phyloP scores from a whole-genome alignment of 257 asterid genomes.

The Plantago elongata region DNA sequence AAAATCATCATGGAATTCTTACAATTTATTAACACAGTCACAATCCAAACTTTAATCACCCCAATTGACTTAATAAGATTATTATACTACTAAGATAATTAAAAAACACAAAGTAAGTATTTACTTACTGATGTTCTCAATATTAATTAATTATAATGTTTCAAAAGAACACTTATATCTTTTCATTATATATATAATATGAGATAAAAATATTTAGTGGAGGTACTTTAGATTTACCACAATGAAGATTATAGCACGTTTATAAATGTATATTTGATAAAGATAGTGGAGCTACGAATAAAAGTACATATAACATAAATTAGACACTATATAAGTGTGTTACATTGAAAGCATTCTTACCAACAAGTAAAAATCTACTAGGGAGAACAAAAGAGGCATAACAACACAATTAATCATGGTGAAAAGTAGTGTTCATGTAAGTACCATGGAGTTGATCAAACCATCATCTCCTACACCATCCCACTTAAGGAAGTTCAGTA shows the following conservation, averaged over 20 bases:
- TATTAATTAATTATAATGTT: too few species aligned
- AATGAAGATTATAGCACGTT: constrained; percentile 11
- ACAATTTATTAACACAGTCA: too few species aligned
- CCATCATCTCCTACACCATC: constrained; percentile 43
- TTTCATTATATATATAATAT: too few species aligned
- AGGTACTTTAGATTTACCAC: constrained; percentile 3
- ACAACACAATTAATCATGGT: background rate
- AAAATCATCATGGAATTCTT: background rate
- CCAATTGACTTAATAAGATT: constrained; percentile 3
- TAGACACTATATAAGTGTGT: constrained; percentile 6
- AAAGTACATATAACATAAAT: too few species aligned
- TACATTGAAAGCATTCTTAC: background rate
- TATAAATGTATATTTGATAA: background rate
- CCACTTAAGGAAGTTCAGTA: constrained; percentile 21
- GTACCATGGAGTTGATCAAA: constrained; percentile 25
- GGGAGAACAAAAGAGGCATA: background rate
- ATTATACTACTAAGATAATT: too few species aligned
- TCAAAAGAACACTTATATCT: too few species aligned
- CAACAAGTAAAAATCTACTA: background rate
- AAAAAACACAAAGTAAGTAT: too few species aligned
- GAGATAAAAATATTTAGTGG: background rate
- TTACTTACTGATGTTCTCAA: too few species aligned
- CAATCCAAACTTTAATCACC: background rate
- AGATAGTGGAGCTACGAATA: background rate
- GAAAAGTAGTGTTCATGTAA: constrained; percentile 2